Evolutionary conservation across 306 rosid genomes (phyloP), one percentile per base, ranked within the genome.

Genomic region (Delonix regia): DNA sequence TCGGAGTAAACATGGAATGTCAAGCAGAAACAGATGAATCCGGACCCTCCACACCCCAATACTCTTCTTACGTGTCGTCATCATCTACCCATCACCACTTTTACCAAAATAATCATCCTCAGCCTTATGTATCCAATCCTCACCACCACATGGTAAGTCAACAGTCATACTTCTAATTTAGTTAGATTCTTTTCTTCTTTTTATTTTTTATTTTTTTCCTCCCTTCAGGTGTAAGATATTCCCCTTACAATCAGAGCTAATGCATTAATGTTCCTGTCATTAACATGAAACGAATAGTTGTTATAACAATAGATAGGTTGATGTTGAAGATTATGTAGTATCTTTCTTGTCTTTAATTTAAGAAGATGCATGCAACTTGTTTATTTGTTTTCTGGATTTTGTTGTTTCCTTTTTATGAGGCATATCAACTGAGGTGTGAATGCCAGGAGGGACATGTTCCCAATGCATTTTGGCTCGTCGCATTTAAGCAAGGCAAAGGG

Each of bases 1-100:
- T 96, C 74, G 99, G 99, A 11, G 99, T 96, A 75, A 88, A 96
- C 92, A 73, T 96, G 91, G 96, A 91, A 83, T 95, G 93, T 88
- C 96, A 91, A 84, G 70, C 85, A 42, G 79, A 80, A 30, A 7
- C 15, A 42, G 28, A 75, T 42, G 79, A 82, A 77, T 86, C 93
- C 0, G 86, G 85, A 79, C 86, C 88, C 44, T 87, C 84, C 12
- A 75, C 82, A 16, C 84, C 87, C 5, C 78, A 78, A 33, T 76
- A 76, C 62, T 83, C 92, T 6, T 80, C 78, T 60, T 24, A 57
- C 36, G 36, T 57, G 36, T 9, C 85, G 69, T 79, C 90, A 21
- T 76, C 90, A 51, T 64, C 81, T 30, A 75, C 80, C 53, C 82
- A 51, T 59, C 87, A 82, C 18, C 84, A 75, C 55, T 70, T 25